Base-by-base conservation (phyloP, 1,139 yeast species). In the Saccharomycopsis crataegensis region DNA sequence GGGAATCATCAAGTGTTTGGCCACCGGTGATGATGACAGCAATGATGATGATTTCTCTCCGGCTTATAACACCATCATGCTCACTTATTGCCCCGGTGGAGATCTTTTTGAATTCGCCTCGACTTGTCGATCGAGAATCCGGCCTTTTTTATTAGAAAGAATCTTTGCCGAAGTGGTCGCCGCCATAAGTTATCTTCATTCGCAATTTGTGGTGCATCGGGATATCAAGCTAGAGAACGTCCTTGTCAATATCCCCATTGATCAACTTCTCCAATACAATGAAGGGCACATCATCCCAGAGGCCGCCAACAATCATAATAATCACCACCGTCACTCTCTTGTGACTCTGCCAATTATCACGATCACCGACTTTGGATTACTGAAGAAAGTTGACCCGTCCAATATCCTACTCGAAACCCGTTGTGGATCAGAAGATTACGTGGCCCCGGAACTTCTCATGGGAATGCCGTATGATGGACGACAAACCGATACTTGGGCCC, bases 371-470 rank as follows among this genome's bases (percentile, higher is more conserved):
- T 83, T 93, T 68, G 99, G 99, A 0, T 75, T 93, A 33, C 85
- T 96, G 12, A 83, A 89, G 61, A 72, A 74, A 53, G 75, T 91
- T 22, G 79, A 77, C 49, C 76, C 78, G 1, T 73, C 70, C 0
- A 73, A 78, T 58, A 88, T 90, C 43, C 62, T 84, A 55, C 74
- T 94, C 34, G 75, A 85, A 1, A 91, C 98, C 0, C 71, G 98
- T 56, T 93, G 99, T 68, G 99, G 99, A 0, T 86, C 96, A 1
- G 96, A 89, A 60, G 98, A 93, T 66, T 93, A 93, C 62, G 96
- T 93, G 2, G 83, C 96, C 0, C 99, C 98, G 0, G 99, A 93
- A 66, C 71, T 93, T 40, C 71, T 93, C 44, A 81, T 93, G 82
- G 98, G 98, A 0, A 75, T 88, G 56, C 83, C 88, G 17, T 93